Evolutionary conservation across 75 land plant genomes (phyloP), one percentile per base, ranked within the genome.

Genomic region (Cryptomeria japonica): DNA sequence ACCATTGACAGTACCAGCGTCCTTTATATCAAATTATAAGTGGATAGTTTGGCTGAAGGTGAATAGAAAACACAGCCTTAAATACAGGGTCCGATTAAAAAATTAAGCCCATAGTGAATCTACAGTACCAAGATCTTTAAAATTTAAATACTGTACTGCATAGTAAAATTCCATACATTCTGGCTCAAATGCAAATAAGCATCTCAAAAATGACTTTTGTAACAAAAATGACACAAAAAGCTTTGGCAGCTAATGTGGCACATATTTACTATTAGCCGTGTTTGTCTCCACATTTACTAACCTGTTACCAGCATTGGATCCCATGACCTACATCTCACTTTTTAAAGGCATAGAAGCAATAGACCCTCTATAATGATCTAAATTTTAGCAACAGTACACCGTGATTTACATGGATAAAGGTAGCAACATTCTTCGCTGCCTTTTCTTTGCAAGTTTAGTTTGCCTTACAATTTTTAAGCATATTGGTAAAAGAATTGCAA

Each of bases 371-470:
- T 44, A 82, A 44, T 82, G 49, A 82, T 47, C n/a, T 41, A 44
- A 82, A 82, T 28, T 44, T 41, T 44, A 42, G 47, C 12, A 44
- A 7, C 8, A 19, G 25, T 82, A 44, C n/a, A 3, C 12, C 51
- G 5, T 41, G 31, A 42, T 85, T 84, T 64, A 85, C 86, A 85
- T 85, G 38, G 86, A 85, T 31, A 85, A 56, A 49, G 86, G 86
- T 34, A 85, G 76, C 56, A 85, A 42, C 86, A 85, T 85, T 56
- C 86, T 38, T 22, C 86, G 56, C n/a, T 51, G 86, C 41, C 86
- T 85, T 85, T 56, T 85, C 31, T 22, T 85, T 34, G 86, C 86
- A 56, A 85, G 86, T 75, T 2, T 85, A 28, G 13, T 55, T 56
- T 53, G 86, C 41, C 86, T 49, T 38, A 85, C 85, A 49, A 84